A percentile compares a stretch with the other conserved stretches of the same genome.
These are phyloP conservation scores for Pleurotus platypus DNA, from an alignment of 768 basidiomycete genomes.

Conservation along the genomic window DNA sequence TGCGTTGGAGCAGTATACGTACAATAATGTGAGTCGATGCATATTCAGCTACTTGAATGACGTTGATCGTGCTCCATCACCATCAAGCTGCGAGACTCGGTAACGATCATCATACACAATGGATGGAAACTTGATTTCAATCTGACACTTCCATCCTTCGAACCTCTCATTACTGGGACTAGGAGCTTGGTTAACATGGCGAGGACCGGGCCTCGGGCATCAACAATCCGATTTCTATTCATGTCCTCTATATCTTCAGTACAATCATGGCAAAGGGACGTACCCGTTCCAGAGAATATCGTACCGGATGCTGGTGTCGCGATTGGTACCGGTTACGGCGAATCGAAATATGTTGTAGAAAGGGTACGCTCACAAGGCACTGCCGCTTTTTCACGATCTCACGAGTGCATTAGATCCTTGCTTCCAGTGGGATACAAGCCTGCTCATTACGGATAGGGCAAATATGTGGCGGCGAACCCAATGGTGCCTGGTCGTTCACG, in stretches of 20 bases:
- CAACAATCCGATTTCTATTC: neutral
- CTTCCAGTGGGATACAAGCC: constrained; percentile 23
- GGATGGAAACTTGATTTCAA: constrained; percentile 40
- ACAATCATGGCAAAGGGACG: neutral
- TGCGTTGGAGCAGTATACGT: constrained; percentile 9
- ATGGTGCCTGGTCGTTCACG: constrained; percentile 33
- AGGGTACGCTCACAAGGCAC: neutral
- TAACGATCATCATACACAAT: constrained; percentile 26
- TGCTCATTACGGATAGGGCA: constrained; percentile 33
- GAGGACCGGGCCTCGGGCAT: neutral
- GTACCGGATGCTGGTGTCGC: neutral
- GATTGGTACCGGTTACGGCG: neutral
- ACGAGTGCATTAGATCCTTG: constrained; percentile 20
- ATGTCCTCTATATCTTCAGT: neutral
- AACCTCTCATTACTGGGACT: constrained; percentile 26
- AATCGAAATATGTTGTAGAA: constrained; percentile 4
- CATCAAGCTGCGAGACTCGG: constrained; percentile 10
- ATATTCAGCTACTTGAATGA: too few relatives aligned
- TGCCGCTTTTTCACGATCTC: neutral
- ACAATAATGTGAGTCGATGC: constrained; percentile 14
- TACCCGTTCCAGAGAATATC: neutral
- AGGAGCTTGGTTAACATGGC: constrained; percentile 25
- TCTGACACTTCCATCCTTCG: constrained; percentile 28
- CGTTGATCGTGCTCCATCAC: too few relatives aligned
- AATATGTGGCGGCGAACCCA: constrained; percentile 28